Base-by-base conservation (phyloP, 306 rosid genomes). In the Rosa multiflora region DNA sequence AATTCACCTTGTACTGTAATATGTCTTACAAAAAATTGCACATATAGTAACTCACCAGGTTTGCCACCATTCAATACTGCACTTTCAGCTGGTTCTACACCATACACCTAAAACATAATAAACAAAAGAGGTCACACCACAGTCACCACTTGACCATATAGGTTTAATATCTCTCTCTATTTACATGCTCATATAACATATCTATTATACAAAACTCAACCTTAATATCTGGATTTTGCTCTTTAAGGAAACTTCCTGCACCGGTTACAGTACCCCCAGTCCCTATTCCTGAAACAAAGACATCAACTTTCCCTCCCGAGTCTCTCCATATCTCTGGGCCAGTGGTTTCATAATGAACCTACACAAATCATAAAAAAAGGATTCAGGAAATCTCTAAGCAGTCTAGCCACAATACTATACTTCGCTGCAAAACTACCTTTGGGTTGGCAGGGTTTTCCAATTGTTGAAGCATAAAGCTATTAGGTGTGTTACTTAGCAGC, bases 271-370 rank as follows among this genome's bases (percentile, higher is more conserved):
- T 88, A 13, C 97, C 99, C 39, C 94, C 97, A 1, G 99, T 89
- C 70, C 99, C 97, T 69, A 94, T 80, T 73, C 92, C 95, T 8
- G 97, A 83, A 61, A 91, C 93, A 44, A 94, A 81, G 40, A 78
- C 85, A 74, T 89, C 97, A 75, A 92, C 77, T 86, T 85, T 91
- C 75, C 82, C 95, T 84, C 76, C 88, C 0, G 97, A 83, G 81
- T 91, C 97, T 88, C 83, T 89, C 99, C 99, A 92, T 75, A 91
- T 91, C 90, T 94, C 97, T 4, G 92, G 94, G 74, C 97, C 97
- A 46, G 97, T 92, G 74, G 97, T 88, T 69, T 92, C 97, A 44
- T 92, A 94, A 87, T 94, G 97, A 83, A 83, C 83, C 98, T 92
- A 81, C 61, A 70, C 11, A 67, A 66, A 80, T n/a, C 55, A 67